These are phyloP conservation scores for Agrocybe pediades DNA, from an alignment of 768 basidiomycete genomes.

Conservation along the genomic window DNA sequence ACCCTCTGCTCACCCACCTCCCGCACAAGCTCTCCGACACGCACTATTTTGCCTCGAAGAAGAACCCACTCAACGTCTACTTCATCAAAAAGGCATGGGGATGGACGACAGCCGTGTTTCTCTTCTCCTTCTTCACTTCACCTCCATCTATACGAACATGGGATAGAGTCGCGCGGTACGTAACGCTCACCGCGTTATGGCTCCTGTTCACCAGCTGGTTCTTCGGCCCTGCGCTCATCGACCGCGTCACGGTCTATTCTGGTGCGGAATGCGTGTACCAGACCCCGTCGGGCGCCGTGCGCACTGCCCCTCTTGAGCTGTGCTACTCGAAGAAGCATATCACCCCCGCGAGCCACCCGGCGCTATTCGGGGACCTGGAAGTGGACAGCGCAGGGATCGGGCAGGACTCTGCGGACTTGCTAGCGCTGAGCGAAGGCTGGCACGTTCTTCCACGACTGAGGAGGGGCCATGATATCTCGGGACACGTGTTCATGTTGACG, in stretches of 20 bases:
- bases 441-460: slow-evolving; percentile 60
- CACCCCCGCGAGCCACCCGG: slow-evolving; percentile 62
- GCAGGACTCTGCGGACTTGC: not conserved
- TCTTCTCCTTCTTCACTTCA: slow-evolving; percentile 59
- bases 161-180: slow-evolving; percentile 53
- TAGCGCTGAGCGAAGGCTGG: slow-evolving; percentile 37
- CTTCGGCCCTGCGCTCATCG: slow-evolving; percentile 79
- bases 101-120: slow-evolving; percentile 78
- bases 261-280: slow-evolving; percentile 79
- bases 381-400: not conserved
- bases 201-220: slow-evolving; percentile 82
- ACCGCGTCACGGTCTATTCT: slow-evolving; percentile 61
- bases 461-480: slow-evolving; percentile 90
- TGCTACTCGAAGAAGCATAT: slow-evolving; percentile 56
- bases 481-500: slow-evolving; percentile 89
- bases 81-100: slow-evolving; percentile 94
- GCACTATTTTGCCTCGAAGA: slow-evolving; percentile 80
- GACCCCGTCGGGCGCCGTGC: slow-evolving; percentile 54
- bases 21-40: slow-evolving; percentile 65
- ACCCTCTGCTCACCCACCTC: slow-evolving; percentile 67
- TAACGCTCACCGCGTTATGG: slow-evolving; percentile 67
- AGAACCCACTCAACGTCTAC: slow-evolving; percentile 77
- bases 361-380: slow-evolving; percentile 46
- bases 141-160: slow-evolving; percentile 43
- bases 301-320: slow-evolving; percentile 56